phyloP scores from a whole-genome alignment of 495 filamentous ascomycete species.

The Zalerion maritima region DNA sequence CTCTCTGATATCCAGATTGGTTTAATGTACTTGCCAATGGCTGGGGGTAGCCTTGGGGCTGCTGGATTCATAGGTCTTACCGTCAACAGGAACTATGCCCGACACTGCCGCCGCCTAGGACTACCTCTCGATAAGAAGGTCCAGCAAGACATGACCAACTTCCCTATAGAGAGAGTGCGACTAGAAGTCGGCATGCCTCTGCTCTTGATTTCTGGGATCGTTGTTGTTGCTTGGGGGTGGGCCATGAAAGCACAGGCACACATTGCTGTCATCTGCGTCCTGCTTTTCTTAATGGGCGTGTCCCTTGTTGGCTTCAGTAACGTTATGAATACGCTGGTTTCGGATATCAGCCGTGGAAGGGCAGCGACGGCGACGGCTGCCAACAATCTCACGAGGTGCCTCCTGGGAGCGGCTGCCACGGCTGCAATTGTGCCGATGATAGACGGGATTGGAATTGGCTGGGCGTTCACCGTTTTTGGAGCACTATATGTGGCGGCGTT shows the following conservation, averaged over 20 bases:
- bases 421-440: conserved; percentile 54
- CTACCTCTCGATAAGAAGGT: conserved; percentile 31
- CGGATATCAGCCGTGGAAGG: conserved; percentile 48
- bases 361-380: conserved; percentile 54
- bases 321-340: conserved; percentile 37
- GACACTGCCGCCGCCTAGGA: conserved; percentile 23
- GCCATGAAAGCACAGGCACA: conserved; percentile 25
- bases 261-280: conserved; percentile 32
- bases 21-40: conserved; percentile 40
- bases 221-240: conserved; percentile 44
- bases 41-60: conserved; percentile 46
- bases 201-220: conserved; percentile 20
- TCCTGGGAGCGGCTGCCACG: conserved; percentile 51
- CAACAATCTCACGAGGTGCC: conserved; percentile 53
- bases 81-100: conserved; percentile 39
- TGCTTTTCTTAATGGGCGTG: conserved; percentile 41
- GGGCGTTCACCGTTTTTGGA: conserved; percentile 55
- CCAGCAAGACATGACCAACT: conserved; percentile 33
- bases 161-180: conserved; percentile 53
- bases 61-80: conserved; percentile 41
- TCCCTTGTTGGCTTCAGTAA: conserved; percentile 35
- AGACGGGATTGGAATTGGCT: conserved; percentile 47
- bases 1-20: conserved; percentile 45
- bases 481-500: conserved; percentile 35
- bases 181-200: conserved; percentile 40